A percentile compares a stretch with the other conserved stretches of the same genome.
Conservation (phyloP, 2,329 filamentous ascomycete species). For the Pseudodiploospora longispora region DNA sequence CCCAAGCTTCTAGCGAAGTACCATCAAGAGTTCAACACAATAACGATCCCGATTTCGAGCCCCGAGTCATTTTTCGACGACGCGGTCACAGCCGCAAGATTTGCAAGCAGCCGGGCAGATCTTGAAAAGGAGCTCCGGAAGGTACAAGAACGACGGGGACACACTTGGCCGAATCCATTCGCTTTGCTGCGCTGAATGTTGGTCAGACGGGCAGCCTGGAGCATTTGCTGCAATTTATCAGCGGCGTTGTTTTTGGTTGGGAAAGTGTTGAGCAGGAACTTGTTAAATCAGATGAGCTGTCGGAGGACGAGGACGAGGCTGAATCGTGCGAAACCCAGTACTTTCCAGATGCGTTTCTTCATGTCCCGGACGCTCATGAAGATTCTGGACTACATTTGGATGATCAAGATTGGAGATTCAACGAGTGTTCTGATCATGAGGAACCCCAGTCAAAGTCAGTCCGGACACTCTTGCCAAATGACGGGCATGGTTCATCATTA, state of each 20-base stretch:
- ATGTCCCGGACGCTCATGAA: no score
- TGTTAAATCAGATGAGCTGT: no score
- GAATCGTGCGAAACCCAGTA: no score
- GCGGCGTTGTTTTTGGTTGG: neutral
- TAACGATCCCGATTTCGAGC: neutral
- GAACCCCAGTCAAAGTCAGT: no score
- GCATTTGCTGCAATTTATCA: neutral
- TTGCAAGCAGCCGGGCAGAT: neutral
- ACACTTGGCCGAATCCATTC: neutral
- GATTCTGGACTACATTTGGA: no score
- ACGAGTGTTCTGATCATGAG: neutral
- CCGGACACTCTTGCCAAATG: no score
- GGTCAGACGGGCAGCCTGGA: neutral
- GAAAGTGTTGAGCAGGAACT: neutral
- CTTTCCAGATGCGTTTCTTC: no score
- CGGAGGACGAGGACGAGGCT: no score
- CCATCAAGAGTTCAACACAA: slow-evolving; percentile 1
- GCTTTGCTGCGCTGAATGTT: neutral
- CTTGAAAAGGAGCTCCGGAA: neutral
- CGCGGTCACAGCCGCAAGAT: neutral
- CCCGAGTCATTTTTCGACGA: neutral
- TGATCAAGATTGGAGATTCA: neutral
- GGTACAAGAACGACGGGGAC: neutral
- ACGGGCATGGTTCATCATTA: no score
- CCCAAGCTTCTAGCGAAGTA: neutral